A percentile compares a stretch with the other conserved stretches of the same genome.
Conservation (phyloP, 257 asterid genomes). For the Jacaranda copaia region DNA sequence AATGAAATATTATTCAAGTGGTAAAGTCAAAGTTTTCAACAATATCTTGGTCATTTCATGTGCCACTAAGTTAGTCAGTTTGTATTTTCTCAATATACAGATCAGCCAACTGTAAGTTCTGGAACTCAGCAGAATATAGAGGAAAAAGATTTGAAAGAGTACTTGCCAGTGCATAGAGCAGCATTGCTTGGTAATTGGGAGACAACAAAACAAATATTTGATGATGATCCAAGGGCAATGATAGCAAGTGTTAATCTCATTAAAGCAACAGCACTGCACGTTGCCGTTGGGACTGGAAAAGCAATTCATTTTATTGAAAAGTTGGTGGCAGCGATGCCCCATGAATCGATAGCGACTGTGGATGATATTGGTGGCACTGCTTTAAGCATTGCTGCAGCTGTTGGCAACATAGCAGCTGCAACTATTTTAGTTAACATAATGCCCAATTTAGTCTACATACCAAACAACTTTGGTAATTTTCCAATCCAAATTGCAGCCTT, state of each 20-base stretch:
- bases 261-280: neutral
- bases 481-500: slow-evolving; percentile 9
- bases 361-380: neutral
- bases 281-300: neutral
- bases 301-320: neutral
- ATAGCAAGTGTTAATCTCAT: neutral
- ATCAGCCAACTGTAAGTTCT: too few relatives aligned
- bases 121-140: too few relatives aligned
- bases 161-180: too few relatives aligned
- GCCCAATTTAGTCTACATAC: neutral
- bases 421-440: neutral
- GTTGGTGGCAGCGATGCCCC: neutral
- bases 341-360: neutral
- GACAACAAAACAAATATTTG: neutral
- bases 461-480: neutral
- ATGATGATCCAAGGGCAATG: neutral
- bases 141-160: too few relatives aligned
- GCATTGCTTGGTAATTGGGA: neutral
- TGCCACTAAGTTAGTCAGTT: too few relatives aligned
- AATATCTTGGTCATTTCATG: too few relatives aligned
- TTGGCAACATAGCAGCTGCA: slow-evolving; percentile 11
- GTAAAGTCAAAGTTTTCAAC: too few relatives aligned
- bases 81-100: too few relatives aligned
- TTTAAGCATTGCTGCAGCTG: neutral
- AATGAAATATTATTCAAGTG: too few relatives aligned